Conservation (phyloP, 768 basidiomycete genomes). For the Leccinum disarticulatum region DNA sequence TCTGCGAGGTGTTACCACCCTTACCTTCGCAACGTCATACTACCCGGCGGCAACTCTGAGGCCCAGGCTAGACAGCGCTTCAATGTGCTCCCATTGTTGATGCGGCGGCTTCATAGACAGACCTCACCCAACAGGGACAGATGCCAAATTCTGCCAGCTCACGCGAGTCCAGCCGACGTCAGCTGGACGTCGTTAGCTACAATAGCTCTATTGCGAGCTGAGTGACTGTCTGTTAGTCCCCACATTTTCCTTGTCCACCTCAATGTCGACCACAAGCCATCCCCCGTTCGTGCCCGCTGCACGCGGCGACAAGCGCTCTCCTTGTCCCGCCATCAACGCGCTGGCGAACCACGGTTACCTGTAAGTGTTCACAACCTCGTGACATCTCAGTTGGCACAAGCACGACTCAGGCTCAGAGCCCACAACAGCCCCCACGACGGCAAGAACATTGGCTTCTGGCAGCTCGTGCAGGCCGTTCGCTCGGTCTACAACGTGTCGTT, state of each 20-base stretch:
- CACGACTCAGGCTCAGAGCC: conserved; percentile 6
- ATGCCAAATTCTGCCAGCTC: too few relatives aligned
- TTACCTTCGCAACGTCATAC: neutral
- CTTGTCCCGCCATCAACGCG: conserved; percentile 72
- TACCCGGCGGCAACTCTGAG: too few relatives aligned
- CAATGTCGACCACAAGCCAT: conserved; percentile 28
- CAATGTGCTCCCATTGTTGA: too few relatives aligned
- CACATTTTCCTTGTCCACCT: conserved; percentile 7
- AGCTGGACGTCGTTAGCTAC: too few relatives aligned
- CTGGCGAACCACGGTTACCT: conserved; percentile 77
- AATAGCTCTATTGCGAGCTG: too few relatives aligned
- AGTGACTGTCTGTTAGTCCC: too few relatives aligned
- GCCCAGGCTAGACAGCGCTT: too few relatives aligned
- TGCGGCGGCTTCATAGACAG: too few relatives aligned
- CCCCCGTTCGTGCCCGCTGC: conserved; percentile 28
- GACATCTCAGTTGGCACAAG: neutral
- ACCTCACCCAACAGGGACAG: too few relatives aligned
- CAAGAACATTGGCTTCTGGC: conserved; percentile 44
- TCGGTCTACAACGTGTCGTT: conserved; percentile 63
- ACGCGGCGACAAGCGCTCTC: conserved; percentile 52
- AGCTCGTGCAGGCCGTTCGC: conserved; percentile 48
- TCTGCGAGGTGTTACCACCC: too few relatives aligned
- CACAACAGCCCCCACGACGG: conserved; percentile 54
- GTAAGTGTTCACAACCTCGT: conserved; percentile 39
- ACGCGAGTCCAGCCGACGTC: too few relatives aligned